A percentile compares a stretch with the other conserved stretches of the same genome.
Evolutionary conservation across 1,284 basidiomycete species (phyloP).

Genomic region (Cutaneotrichosporon cavernicola): DNA sequence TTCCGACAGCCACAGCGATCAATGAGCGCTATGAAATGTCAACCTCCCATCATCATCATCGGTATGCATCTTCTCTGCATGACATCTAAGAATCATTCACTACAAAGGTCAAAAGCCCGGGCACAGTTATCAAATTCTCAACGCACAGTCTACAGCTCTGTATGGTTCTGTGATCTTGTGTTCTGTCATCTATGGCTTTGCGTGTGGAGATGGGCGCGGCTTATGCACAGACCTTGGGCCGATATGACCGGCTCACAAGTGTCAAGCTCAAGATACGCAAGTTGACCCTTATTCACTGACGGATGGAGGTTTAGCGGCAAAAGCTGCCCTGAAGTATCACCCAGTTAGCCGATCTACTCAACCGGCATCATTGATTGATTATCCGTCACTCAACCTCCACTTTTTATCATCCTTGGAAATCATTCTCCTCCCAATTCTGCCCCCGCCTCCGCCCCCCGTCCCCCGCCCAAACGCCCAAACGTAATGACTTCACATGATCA

Average conservation of each 20-base stretch:
- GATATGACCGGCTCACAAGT: not conserved
- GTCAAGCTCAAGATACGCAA: no score
- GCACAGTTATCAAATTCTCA: not conserved
- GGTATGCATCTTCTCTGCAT: not conserved
- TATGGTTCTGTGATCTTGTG: not conserved
- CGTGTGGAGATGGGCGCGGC: not conserved
- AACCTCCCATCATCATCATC: not conserved
- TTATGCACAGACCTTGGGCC: not conserved
- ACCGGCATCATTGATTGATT: not conserved
- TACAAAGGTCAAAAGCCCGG: not conserved
- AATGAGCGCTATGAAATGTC: not conserved
- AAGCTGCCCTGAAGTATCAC: not conserved
- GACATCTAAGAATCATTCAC: not conserved
- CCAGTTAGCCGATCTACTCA: not conserved
- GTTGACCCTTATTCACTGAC: no score
- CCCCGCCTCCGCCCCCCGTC: no score
- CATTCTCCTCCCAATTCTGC: no score
- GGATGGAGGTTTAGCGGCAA: not conserved
- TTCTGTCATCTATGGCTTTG: not conserved
- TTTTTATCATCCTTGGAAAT: constrained; percentile 6
- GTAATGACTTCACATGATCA: not conserved
- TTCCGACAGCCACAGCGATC: not conserved
- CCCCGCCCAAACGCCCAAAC: not conserved
- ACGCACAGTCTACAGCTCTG: not conserved
- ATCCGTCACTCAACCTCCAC: constrained; percentile 6